Conservation (phyloP, 768 basidiomycete species). For the Mycena pura region DNA sequence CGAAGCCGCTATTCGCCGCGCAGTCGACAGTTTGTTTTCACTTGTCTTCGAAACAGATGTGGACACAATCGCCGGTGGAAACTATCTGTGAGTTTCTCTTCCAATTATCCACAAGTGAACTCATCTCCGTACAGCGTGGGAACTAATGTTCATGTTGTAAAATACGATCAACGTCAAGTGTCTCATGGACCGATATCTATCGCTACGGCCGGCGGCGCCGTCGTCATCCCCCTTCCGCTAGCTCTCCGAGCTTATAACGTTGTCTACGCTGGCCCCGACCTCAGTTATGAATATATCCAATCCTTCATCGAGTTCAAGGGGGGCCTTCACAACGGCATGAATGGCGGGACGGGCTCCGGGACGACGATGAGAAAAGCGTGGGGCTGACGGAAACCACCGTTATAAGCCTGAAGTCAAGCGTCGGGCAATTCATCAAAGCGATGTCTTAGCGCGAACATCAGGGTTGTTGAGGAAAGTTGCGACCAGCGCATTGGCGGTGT, state of each 20-base stretch:
- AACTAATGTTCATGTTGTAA: constrained; percentile 1
- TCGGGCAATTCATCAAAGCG: no score
- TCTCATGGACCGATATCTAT: not conserved
- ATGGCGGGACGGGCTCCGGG: no score
- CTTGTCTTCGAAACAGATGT: not conserved
- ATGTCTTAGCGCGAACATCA: no score
- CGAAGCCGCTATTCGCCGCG: constrained; percentile 3
- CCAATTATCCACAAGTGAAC: not conserved
- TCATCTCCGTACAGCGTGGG: constrained; percentile 4
- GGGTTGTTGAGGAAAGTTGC: no score
- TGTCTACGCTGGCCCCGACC: not conserved
- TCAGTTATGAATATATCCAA: not conserved
- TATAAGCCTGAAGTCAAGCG: no score
- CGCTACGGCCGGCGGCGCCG: constrained; percentile 3
- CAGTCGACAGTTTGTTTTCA: not conserved
- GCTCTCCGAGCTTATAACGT: not conserved
- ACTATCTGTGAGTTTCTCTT: not conserved
- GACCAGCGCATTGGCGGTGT: no score
- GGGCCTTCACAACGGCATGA: not conserved
- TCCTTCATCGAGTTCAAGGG: constrained; percentile 3
- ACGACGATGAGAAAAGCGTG: no score
- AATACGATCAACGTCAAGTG: not conserved
- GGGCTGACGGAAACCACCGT: no score
- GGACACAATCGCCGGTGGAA: not conserved
- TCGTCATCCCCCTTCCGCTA: not conserved